These are phyloP conservation scores for Kluyveromyces dobzhanskii DNA, from an alignment of 805 yeast species.

Conservation along the genomic window DNA sequence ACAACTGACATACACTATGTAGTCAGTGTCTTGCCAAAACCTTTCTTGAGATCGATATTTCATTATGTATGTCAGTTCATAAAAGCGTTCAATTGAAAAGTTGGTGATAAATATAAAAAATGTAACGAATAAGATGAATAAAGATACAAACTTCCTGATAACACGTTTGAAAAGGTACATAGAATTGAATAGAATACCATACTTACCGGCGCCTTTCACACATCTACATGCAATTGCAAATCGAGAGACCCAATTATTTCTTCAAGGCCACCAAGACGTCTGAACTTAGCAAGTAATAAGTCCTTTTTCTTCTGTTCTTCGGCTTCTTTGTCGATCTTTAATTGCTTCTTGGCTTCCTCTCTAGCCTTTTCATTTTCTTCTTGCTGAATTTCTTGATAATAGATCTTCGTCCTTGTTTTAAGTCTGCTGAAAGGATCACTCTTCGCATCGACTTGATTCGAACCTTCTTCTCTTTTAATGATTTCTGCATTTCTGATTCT, in stretches of 20 bases:
- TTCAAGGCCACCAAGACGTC: conserved; percentile 52
- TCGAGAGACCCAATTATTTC: conserved; percentile 38
- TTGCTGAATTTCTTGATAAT: conserved; percentile 50
- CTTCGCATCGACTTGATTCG: conserved; percentile 31
- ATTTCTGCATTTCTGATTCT: conserved; percentile 74
- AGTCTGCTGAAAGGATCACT: conserved; percentile 86
- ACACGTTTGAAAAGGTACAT: too few relatives aligned
- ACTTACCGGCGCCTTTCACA: too few relatives aligned
- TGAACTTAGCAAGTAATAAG: conserved; percentile 43
- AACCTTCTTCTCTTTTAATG: conserved; percentile 48
- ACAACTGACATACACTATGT: conserved; percentile 3
- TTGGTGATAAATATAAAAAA: too few relatives aligned
- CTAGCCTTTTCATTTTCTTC: conserved; percentile 54
- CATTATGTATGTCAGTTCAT: too few relatives aligned
- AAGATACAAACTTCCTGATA: too few relatives aligned
- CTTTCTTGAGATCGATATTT: too few relatives aligned
- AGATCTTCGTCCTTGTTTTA: conserved; percentile 78
- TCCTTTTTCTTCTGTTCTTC: conserved; percentile 37
- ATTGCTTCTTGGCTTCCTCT: conserved; percentile 41
- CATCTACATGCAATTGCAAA: conserved; percentile 32
- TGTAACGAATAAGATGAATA: too few relatives aligned
- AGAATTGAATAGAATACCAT: too few relatives aligned
- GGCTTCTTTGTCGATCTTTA: conserved; percentile 33
- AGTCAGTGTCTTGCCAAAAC: too few relatives aligned
- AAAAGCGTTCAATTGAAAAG: too few relatives aligned